These are phyloP conservation scores for Pestalotiopsis fici DNA, from an alignment of 2,329 filamentous ascomycete genomes.

Conservation along the genomic window DNA sequence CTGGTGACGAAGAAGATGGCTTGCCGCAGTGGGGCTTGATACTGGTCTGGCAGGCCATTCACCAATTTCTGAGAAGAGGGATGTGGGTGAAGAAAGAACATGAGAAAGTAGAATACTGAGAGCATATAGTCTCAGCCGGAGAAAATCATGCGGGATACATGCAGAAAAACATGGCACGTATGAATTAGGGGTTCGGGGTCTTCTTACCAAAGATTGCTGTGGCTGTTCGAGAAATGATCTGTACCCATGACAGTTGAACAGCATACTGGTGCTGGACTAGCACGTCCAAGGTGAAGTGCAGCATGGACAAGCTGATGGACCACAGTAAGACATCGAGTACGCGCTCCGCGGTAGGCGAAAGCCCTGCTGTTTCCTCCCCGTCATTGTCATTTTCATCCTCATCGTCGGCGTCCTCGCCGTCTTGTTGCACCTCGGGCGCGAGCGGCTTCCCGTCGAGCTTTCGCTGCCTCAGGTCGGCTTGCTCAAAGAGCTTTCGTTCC, in stretches of 20 bases:
- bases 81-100: conserved; percentile 60
- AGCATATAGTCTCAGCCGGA: conserved; percentile 5
- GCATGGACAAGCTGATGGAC: conserved; percentile 64
- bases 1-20: conserved; percentile 65
- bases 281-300: conserved; percentile 79
- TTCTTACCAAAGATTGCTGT: conserved; percentile 54
- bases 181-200: not conserved
- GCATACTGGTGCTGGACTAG: conserved; percentile 79
- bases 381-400: conserved; percentile 22
- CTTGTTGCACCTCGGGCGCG: conserved; percentile 33
- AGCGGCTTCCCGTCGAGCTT: conserved; percentile 18
- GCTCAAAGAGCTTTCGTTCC: conserved; percentile 58
- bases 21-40: conserved; percentile 53
- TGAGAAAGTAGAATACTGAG: conserved; percentile 55
- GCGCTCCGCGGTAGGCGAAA: conserved; percentile 50
- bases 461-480: conserved; percentile 43
- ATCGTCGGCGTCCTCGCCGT: not conserved
- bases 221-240: conserved; percentile 52
- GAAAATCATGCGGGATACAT: not conserved
- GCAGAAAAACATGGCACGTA: too few species aligned
- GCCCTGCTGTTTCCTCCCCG: conserved; percentile 28
- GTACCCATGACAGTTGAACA: conserved; percentile 61
- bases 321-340: conserved; percentile 59
- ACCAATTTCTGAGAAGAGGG: conserved; percentile 48
- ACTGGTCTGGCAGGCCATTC: conserved; percentile 47